Base-by-base conservation (phyloP, 2,329 filamentous ascomycete genomes). In the Tolypocladium album region DNA sequence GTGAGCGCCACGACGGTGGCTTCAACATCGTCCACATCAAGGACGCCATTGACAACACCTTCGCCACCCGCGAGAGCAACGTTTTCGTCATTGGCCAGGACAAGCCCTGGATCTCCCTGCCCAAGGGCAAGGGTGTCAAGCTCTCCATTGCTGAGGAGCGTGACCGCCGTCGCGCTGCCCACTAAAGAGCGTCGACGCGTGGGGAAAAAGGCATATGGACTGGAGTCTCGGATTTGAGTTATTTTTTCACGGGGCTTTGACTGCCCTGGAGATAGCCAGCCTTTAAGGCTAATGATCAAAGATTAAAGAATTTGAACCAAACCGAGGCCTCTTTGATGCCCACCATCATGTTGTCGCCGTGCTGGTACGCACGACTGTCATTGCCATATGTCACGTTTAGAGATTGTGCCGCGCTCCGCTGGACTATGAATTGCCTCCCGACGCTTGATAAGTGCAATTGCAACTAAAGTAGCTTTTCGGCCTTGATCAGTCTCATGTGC, bases 91-190 rank as follows among this genome's bases (percentile, higher is more conserved):
- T 99, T 73, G 94, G 94, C 75, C 85, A 88, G 73, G 94, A 99
- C 76, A 97, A 97, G 89, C 93, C 94, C 75, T 99, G 94, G 94
- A 88, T 99, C 82, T 96, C 90, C 74, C 88, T 99, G 77, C 95
- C 94, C 79, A 99, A 97, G 91, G 94, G 94, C 84, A 97, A 97
- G 88, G 94, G 94, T 90, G 94, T 99, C 85, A 96, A 97, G 91
- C 91, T 97, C 79, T 88, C 89, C 76, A 97, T 99, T 75, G 92
- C 93, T 71, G 93, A 99, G 85, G 93, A 99, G 90, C 88, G 93
- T 85, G 93, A 99, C 82, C 92, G 93, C 80, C 91, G 92, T 78
- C 90, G 94, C 76, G 69, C 75, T 68, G 66, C 77, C 70, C 75
- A 82, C 75, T 82, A 84, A 81, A 69, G 8, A n/a, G 61, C 38